Evolutionary conservation across 768 basidiomycete genomes (phyloP).

Genomic region (Myochromella boudieri): DNA sequence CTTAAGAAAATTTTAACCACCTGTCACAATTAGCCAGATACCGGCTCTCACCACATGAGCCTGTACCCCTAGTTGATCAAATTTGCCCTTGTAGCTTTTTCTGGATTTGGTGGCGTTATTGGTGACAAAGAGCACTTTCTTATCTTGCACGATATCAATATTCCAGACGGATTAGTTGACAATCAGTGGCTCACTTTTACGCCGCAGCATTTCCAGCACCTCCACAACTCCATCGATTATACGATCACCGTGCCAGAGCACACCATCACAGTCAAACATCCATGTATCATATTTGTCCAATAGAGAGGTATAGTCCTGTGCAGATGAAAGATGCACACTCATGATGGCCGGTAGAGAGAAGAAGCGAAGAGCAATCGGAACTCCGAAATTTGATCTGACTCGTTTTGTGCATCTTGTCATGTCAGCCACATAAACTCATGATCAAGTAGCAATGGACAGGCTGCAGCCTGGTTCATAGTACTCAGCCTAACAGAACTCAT

Average conservation of each 20-base stretch:
- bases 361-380: constrained; percentile 6
- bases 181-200: constrained; percentile 55
- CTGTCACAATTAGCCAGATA: neutral
- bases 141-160: constrained; percentile 46
- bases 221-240: constrained; percentile 77
- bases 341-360: constrained; percentile 13
- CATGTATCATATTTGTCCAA: constrained; percentile 84
- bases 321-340: constrained; percentile 38
- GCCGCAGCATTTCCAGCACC: constrained; percentile 71
- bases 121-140: constrained; percentile 88
- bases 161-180: constrained; percentile 11
- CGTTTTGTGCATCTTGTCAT: no score
- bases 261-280: constrained; percentile 96
- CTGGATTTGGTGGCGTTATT: constrained; percentile 97
- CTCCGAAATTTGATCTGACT: constrained; percentile 7
- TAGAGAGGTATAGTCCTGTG: constrained; percentile 46
- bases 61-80: constrained; percentile 86
- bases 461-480: no score
- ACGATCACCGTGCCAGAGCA: constrained; percentile 85
- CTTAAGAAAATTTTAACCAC: constrained; percentile 44
- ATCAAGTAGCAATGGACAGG: no score
- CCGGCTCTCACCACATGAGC: constrained; percentile 68
- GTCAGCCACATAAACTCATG: no score
- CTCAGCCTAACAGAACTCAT: no score
- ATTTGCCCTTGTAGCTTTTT: constrained; percentile 83